Percentiles rank a stretch among this genome's conserved stretches.
These are phyloP conservation scores for Letharia columbiana DNA, from an alignment of 495 filamentous ascomycete species.

Conservation along the genomic window DNA sequence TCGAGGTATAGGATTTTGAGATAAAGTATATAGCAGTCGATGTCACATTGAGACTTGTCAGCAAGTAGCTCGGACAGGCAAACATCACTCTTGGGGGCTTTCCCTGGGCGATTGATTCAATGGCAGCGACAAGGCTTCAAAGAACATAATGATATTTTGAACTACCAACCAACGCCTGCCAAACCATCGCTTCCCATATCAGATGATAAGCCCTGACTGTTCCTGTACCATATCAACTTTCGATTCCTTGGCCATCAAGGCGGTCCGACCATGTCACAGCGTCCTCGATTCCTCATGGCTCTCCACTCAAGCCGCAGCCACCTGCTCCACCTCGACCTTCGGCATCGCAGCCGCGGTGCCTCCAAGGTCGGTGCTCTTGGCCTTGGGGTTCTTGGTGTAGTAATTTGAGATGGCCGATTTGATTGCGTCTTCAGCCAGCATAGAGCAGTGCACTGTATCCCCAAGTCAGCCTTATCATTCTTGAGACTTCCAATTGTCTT, in stretches of 20 bases:
- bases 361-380: conserved; percentile 60
- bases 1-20: neutral
- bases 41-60: neutral
- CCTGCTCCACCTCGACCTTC: conserved; percentile 42
- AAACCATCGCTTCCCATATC: neutral
- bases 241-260: neutral
- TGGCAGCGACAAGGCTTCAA: neutral
- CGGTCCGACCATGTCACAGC: neutral
- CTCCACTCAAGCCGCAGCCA: conserved; percentile 16
- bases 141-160: neutral
- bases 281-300: neutral
- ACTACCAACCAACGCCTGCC: neutral
- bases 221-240: neutral
- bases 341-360: conserved; percentile 56
- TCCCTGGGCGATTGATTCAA: neutral
- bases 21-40: neutral
- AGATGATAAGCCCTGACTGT: neutral
- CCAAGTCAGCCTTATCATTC: conserved; percentile 6
- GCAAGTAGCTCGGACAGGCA: neutral
- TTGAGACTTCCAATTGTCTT: neutral
- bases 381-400: conserved; percentile 86
- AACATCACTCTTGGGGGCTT: neutral
- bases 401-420: conserved; percentile 98
- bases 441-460: conserved; percentile 85
- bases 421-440: conserved; percentile 98